Evolutionary conservation across 768 basidiomycete species (phyloP).

Genomic region (Pholiota microspora): DNA sequence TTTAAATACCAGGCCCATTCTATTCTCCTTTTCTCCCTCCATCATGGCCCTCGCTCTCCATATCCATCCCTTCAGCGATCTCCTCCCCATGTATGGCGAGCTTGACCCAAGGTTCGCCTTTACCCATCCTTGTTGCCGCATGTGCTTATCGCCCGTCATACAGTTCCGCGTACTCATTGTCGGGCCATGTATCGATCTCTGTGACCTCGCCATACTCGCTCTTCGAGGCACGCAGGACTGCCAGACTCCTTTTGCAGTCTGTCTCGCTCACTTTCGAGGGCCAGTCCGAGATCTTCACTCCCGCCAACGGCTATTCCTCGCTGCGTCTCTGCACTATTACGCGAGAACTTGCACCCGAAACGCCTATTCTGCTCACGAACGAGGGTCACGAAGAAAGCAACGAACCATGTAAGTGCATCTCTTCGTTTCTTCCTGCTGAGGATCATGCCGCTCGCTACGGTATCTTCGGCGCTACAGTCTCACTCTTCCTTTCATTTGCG

Average conservation of each 20-base stretch:
- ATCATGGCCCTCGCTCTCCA: constrained; percentile 66
- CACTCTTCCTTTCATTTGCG: not conserved
- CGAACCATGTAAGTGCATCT: constrained; percentile 41
- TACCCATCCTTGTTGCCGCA: not conserved
- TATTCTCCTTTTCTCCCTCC: constrained; percentile 12
- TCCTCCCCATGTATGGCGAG: constrained; percentile 70
- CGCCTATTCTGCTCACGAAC: constrained; percentile 59
- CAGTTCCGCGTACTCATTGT: constrained; percentile 85
- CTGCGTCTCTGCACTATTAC: constrained; percentile 67
- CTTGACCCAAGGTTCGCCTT: constrained; percentile 59
- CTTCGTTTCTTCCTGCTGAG: not conserved
- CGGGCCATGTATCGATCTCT: constrained; percentile 73
- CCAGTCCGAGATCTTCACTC: constrained; percentile 72
- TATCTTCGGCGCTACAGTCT: not conserved
- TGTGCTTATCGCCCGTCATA: constrained; percentile 5
- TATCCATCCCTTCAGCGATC: constrained; percentile 55
- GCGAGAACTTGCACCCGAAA: constrained; percentile 55
- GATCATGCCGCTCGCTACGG: not conserved
- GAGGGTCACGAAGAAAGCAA: constrained; percentile 59
- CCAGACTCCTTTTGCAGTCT: constrained; percentile 62
- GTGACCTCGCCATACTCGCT: constrained; percentile 56
- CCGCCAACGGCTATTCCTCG: constrained; percentile 63
- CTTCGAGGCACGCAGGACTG: constrained; percentile 51
- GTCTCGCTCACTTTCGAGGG: constrained; percentile 82
- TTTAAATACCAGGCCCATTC: constrained; percentile 8